Evolutionary conservation across 2,329 filamentous ascomycete species (phyloP).

Genomic region (Neurospora sp.): DNA sequence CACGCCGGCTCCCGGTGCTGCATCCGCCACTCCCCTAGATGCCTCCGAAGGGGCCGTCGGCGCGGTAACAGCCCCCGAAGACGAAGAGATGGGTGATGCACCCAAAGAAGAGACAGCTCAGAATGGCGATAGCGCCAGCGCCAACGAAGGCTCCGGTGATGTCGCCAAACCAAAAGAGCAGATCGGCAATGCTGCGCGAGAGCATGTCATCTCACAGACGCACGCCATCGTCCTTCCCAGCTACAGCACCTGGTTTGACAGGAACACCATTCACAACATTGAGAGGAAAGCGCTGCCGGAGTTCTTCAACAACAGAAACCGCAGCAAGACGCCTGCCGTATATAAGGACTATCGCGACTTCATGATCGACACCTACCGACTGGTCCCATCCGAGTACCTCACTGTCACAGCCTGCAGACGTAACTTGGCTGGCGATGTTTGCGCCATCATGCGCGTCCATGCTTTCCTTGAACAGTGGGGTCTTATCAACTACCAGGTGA

Average conservation of each 20-base stretch:
- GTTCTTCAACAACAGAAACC: conserved; percentile 97
- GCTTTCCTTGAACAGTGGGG: conserved; percentile 98
- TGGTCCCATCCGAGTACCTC: conserved; percentile 92
- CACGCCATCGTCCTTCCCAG: conserved; percentile 94
- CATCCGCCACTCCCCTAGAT: conserved; percentile 56
- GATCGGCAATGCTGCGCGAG: conserved; percentile 76
- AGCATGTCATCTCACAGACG: conserved; percentile 86
- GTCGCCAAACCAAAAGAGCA: conserved; percentile 63
- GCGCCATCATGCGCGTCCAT: conserved; percentile 97
- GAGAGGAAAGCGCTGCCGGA: conserved; percentile 93
- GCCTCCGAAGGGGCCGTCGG: conserved; percentile 54
- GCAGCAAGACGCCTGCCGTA: conserved; percentile 92
- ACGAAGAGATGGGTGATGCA: conserved; percentile 72
- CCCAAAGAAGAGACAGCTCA: conserved; percentile 39
- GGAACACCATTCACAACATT: conserved; percentile 82
- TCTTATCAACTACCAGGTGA: conserved; percentile 95
- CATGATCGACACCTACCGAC: conserved; percentile 98
- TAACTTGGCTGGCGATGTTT: conserved; percentile 94
- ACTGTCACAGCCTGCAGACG: conserved; percentile 93
- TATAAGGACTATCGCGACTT: conserved; percentile 99
- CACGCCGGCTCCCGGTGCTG: conserved; percentile 43
- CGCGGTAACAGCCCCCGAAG: conserved; percentile 53
- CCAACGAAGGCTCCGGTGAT: conserved; percentile 38
- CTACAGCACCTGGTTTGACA: conserved; percentile 98
- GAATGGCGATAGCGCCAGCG: conserved; percentile 18